Conservation (phyloP, 371 early-diverging fungal species). For the Mucor indicus region DNA sequence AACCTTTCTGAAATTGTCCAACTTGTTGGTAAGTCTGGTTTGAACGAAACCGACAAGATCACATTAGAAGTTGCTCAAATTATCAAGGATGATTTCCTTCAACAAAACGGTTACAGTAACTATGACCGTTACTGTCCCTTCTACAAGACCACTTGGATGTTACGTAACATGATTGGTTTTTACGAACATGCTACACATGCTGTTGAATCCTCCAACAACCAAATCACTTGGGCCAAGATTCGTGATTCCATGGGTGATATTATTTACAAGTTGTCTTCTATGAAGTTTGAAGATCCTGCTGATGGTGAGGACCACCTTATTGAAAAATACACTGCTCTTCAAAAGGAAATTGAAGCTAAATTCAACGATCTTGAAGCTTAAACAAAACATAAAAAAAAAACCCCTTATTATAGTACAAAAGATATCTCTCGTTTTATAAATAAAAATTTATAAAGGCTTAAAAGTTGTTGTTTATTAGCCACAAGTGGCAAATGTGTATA, state of each 20-base stretch:
- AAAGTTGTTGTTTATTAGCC: too few species aligned
- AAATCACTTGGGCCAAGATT: slow-evolving; percentile 95
- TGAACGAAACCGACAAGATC: slow-evolving; percentile 99
- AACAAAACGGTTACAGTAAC: slow-evolving; percentile 99
- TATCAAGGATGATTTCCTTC: slow-evolving; percentile 99
- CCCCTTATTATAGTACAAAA: too few species aligned
- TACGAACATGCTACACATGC: slow-evolving; percentile 93
- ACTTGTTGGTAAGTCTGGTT: slow-evolving; percentile 98
- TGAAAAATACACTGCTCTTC: slow-evolving; percentile 82
- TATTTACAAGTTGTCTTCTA: slow-evolving; percentile 95
- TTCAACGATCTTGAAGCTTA: slow-evolving; percentile 68
- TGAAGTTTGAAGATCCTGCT: slow-evolving; percentile 99
- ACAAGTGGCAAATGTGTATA: too few species aligned
- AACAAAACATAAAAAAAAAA: neutral
- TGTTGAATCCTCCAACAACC: slow-evolving; percentile 87
- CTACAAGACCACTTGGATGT: slow-evolving; percentile 98
- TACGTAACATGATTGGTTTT: slow-evolving; percentile 97
- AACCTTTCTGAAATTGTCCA: slow-evolving; percentile 99
- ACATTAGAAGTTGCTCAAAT: slow-evolving; percentile 97
- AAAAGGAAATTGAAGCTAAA: slow-evolving; percentile 95
- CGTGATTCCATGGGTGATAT: slow-evolving; percentile 93
- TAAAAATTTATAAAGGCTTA: too few species aligned
- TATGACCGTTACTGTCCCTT: slow-evolving; percentile 99
- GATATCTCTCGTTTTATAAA: too few species aligned
- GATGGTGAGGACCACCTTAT: slow-evolving; percentile 88